A percentile compares a stretch with the other conserved stretches of the same genome.
These are phyloP conservation scores for Fusarium paranaense DNA, from an alignment of 2,329 filamentous ascomycete genomes.

Conservation along the genomic window DNA sequence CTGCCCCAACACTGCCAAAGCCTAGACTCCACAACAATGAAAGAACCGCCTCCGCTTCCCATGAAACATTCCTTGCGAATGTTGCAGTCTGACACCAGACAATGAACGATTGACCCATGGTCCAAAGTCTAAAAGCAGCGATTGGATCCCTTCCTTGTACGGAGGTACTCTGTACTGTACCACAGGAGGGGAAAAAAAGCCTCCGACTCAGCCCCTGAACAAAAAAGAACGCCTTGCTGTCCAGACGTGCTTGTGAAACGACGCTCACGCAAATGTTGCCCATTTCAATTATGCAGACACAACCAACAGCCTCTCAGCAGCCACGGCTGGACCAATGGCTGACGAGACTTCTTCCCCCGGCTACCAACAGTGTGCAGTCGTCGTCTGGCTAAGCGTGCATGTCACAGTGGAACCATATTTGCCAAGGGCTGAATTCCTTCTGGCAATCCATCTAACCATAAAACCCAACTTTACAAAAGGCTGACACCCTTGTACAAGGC, in stretches of 20 bases:
- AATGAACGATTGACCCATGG: background rate
- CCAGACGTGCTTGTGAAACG: background rate
- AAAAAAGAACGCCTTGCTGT: background rate
- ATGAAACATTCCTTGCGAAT: background rate
- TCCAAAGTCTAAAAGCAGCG: background rate
- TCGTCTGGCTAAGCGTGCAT: background rate
- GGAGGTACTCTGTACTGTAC: background rate
- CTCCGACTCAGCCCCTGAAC: background rate
- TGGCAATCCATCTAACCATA: background rate
- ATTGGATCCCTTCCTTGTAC: background rate
- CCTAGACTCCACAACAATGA: background rate
- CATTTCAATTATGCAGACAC: background rate
- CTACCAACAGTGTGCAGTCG: background rate
- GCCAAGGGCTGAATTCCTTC: background rate
- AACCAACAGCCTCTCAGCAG: background rate
- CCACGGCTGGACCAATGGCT: background rate
- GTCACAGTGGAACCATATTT: background rate
- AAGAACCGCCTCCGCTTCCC: background rate
- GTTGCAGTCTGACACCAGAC: background rate
- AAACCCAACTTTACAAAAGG: background rate
- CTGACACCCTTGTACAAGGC: background rate
- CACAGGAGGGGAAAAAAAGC: background rate
- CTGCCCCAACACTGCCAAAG: background rate
- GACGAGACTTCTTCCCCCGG: background rate
- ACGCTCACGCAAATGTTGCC: background rate